These are phyloP conservation scores for Pisolithus orientalis DNA, from an alignment of 768 basidiomycete species.

Conservation along the genomic window DNA sequence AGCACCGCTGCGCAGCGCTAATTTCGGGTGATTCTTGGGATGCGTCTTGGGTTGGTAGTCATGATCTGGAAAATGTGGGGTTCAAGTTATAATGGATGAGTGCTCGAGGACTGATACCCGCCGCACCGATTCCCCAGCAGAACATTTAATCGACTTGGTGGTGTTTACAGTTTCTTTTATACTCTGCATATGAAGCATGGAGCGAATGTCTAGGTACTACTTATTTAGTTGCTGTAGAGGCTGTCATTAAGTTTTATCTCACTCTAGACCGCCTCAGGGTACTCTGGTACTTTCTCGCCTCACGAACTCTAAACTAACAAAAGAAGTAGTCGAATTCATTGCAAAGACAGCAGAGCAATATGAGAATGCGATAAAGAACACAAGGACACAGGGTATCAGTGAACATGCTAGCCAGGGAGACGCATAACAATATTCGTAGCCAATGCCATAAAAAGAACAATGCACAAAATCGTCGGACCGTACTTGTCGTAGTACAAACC, in stretches of 20 bases:
- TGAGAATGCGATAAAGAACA: background rate
- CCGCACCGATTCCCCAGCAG: constrained; percentile 5
- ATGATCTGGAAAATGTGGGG: constrained; percentile 6
- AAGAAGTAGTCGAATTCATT: too few relatives aligned
- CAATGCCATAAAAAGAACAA: constrained; percentile 62
- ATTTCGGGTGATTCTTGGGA: background rate
- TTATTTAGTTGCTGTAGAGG: background rate
- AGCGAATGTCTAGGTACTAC: background rate
- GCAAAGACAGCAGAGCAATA: too few relatives aligned
- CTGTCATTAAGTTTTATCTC: background rate
- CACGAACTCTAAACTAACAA: too few relatives aligned
- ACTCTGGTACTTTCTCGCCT: too few relatives aligned
- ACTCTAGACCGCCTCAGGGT: background rate
- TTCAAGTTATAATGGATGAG: constrained; percentile 9
- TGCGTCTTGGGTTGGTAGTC: constrained; percentile 4
- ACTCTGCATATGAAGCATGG: background rate
- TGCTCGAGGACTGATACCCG: constrained; percentile 11
- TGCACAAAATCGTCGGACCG: constrained; percentile 72
- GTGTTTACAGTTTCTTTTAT: constrained; percentile 7
- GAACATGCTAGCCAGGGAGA: constrained; percentile 42
- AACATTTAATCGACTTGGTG: constrained; percentile 22
- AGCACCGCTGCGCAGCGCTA: constrained; percentile 2
- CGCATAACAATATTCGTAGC: constrained; percentile 71
- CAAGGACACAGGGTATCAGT: background rate
- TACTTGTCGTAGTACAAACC: constrained; percentile 88